phyloP scores from a whole-genome alignment of 805 yeast genomes.

The Ogataea kodamae region DNA sequence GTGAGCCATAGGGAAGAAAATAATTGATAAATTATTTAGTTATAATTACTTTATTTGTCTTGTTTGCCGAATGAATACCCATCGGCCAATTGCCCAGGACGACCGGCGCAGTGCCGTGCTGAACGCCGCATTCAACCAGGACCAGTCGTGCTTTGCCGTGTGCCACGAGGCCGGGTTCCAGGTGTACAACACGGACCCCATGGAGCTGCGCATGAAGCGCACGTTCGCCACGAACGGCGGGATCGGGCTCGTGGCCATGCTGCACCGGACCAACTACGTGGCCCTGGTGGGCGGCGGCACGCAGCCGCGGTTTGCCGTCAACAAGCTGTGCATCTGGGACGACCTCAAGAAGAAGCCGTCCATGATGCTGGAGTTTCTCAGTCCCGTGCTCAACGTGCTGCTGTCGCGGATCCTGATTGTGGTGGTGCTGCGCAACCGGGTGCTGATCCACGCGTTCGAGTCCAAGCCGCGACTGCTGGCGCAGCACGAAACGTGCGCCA shows the following conservation, averaged over 20 bases:
- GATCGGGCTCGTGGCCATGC: constrained; percentile 74
- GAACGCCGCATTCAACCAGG: constrained; percentile 78
- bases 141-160: constrained; percentile 83
- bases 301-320: constrained; percentile 71
- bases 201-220: constrained; percentile 68
- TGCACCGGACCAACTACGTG: constrained; percentile 85
- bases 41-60: constrained; percentile 4
- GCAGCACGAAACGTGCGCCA: constrained; percentile 61
- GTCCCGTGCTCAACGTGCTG: constrained; percentile 70
- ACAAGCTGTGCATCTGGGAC: constrained; percentile 87
- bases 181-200: constrained; percentile 84
- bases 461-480: constrained; percentile 70
- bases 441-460: constrained; percentile 75
- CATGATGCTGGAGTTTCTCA: constrained; percentile 67
- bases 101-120: constrained; percentile 40
- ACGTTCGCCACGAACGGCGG: constrained; percentile 48
- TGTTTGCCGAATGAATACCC: constrained; percentile 31
- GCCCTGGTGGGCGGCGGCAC: constrained; percentile 90
- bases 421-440: constrained; percentile 63
- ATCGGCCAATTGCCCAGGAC: constrained; percentile 25
- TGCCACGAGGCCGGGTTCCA: constrained; percentile 79
- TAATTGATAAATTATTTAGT: background rate
- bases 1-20: no score
- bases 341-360: constrained; percentile 77
- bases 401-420: constrained; percentile 74